Base-by-base conservation (phyloP, 1,139 yeast genomes). In the Sugiyamaella novakii region DNA sequence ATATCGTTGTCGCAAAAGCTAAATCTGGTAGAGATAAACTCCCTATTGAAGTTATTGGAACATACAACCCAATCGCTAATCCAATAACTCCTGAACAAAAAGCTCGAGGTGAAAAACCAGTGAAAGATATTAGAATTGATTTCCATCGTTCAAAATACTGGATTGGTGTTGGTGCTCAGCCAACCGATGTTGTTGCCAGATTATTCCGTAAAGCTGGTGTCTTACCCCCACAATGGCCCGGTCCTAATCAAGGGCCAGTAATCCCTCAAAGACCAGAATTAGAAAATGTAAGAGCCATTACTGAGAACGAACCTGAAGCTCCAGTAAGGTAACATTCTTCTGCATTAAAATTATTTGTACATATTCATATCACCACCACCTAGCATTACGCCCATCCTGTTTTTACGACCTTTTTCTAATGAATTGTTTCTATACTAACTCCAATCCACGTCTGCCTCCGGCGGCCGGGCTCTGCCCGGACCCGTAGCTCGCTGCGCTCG, bases 111-210 rank as follows among this genome's bases (percentile, higher is more conserved):
- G 81, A 82, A n/a, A 74, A 78, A 56, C 88, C 94, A 18, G 76
- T 78, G 48, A 92, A 92, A 66, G 89, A 89, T 59, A 79, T 92
- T 34, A 79, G 81, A 58, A 73, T 92, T 41, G 98, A 92, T 66
- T 88, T 92, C 64, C 82, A 83, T 57, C 80, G 97, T 59, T 81
- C 96, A n/a, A 88, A 88, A 68, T 94, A 92, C 70, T 92, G 99
- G 99, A 73, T 92, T 39, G 96, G 97, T 63, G 96, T 88, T 12
- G 99, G 99, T n/a, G 98, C 98, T 1, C 95, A 87, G 65, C 95
- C 96, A 3, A 83, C 94, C 28, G 91, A 86, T 38, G 75, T 94
- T 3, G 95, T 91, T 10, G 78, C 82, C 3, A 81, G 81, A 59
- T 71, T 92, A 54, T 79, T 92, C 66, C 84, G 83, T 63, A 87